Evolutionary conservation across 345 rosid species (phyloP), one percentile per base, ranked within the genome.

Genomic region (Populus pruinosa): DNA sequence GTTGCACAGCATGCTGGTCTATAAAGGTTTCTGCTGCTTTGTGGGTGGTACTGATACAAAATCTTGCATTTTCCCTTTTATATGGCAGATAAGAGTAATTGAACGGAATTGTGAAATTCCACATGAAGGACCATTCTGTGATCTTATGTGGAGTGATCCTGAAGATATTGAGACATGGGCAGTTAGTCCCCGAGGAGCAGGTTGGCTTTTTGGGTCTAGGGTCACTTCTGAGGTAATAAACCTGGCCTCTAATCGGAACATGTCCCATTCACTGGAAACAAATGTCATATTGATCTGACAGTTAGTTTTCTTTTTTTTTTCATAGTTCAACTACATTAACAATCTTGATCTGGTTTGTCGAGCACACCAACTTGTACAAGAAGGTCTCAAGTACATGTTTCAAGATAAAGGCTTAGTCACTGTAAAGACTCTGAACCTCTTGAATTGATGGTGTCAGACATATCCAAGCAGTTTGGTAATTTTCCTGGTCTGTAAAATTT

Each of bases 121-220:
- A 8, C 97, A 96, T 81, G 99, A 96, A 89, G 99, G 99, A 67
- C 97, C 99, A 67, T 96, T 96, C 84, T 96, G 99, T 82, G 99
- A 96, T 88, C 97, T 96, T 53, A 96, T 94, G 99, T 94, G 99
- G 98, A 96, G 99, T 78, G 99, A 96, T 85, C 99, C 99, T 74
- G 99, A 96, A 89, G 98, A 96, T 81, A 96, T 96, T 81, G 99
- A 96, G 86, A 90, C 98, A 80, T 96, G 99, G 99, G 99, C 98
- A 77, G 98, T 94, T 62, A 96, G 99, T 86, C 99, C 99, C 41
- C 89, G 98, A 71, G 99, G 99, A 82, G 99, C 99, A 78, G 99
- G 99, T 75, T 96, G 99, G 99, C 98, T 96, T 74, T 96, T 96
- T 79, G 99, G 99, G 59, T 92, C 99, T 79, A 91, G 97, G 88